Base-by-base conservation (phyloP, 352 stramenopile genomes). In the Pythium apleroticum region DNA sequence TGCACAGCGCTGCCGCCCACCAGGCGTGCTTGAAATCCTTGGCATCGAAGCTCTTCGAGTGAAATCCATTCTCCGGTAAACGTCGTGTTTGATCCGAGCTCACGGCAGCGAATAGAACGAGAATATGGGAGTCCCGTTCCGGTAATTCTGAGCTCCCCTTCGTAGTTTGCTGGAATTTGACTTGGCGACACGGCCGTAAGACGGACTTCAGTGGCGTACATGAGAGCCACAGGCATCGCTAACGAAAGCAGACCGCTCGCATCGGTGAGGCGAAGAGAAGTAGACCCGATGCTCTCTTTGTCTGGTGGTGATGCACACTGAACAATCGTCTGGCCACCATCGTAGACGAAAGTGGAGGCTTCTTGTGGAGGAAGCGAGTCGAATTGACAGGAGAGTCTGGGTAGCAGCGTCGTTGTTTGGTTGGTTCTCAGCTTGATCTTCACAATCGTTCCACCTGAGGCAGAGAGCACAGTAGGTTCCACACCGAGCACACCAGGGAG, bases 21-120 rank as follows among this genome's bases (percentile, higher is more conserved):
- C 4, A 25, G 31, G 33, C 35, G 31, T 14, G 17, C 25, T 54
- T n/a, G 2, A 12, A 66, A 17, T 1, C 33, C 19, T 8, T 46
- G 5, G 27, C 56, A 70, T n/a, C 56, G 57, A 0, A 66, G 4
- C 30, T 60, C 52, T 31, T 63, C 45, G 7, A 3, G 6, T 9
- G 65, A 71, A 15, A 66, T 54, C 65, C 65, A 71, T 28, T 66
- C 58, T 0, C 52, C 65, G 11, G 11, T 4, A 43, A 66, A 49
- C 12, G 45, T 52, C 10, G 53, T 20, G n/a, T 55, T 60, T 4
- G n/a, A 3, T 37, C 39, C 28, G 2, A n/a, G 22, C 3, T 66
- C 8, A 15, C 57, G 65, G 49, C 65, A 71, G 1, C 2, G 9
- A 3, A 63, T 24, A 20, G 15, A 37, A 14, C 35, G 41, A 5